These are phyloP conservation scores for Acanthamoeba royreba DNA, from an alignment of 208 protist species.

Conservation along the genomic window DNA sequence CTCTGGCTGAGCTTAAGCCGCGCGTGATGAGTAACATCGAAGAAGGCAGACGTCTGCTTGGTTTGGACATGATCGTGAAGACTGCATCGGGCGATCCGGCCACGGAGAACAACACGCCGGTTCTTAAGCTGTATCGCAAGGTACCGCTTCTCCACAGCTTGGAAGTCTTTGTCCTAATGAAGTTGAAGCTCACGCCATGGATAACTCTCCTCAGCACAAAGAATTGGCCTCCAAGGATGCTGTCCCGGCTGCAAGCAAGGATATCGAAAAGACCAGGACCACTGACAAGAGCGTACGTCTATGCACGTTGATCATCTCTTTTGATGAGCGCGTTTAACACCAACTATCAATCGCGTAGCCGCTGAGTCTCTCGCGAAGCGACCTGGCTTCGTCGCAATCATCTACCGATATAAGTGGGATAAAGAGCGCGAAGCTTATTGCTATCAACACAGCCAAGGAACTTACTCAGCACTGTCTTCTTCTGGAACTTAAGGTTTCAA, in stretches of 20 bases:
- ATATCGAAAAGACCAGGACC: background rate
- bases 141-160: no score
- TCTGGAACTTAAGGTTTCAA: constrained; percentile 27
- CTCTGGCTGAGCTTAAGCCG: constrained; percentile 52
- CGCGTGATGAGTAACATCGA: constrained; percentile 65
- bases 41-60: constrained; percentile 59
- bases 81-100: constrained; percentile 60
- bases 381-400: background rate
- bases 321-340: no score
- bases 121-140: constrained; percentile 63
- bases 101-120: constrained; percentile 59
- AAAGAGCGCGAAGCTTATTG: constrained; percentile 20
- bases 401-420: background rate
- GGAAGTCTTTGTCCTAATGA: no score
- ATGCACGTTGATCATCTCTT: background rate
- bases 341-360: background rate
- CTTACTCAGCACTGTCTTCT: constrained; percentile 13
- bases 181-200: background rate
- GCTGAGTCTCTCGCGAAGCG: background rate
- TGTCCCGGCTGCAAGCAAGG: background rate
- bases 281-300: background rate
- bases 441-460: background rate
- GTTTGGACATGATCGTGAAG: constrained; percentile 62
- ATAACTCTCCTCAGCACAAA: constrained; percentile 10
- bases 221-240: constrained; percentile 39